phyloP scores from a whole-genome alignment of 2,329 filamentous ascomycete species.

The Colletotrichum agaves region DNA sequence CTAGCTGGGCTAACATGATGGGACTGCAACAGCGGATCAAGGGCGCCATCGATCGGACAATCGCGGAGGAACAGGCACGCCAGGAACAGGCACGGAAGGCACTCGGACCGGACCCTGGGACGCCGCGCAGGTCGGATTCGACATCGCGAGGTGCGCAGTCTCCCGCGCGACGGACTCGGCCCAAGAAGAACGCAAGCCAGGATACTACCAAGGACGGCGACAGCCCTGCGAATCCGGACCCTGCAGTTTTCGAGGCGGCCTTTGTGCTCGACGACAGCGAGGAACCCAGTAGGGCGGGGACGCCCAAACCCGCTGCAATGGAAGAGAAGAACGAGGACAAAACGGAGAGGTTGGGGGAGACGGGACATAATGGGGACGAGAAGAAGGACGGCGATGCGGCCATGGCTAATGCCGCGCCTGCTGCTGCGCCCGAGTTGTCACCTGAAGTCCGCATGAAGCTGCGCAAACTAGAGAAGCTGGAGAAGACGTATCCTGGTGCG shows the following conservation, averaged over 20 bases:
- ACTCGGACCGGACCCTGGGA: slow-evolving; percentile 25
- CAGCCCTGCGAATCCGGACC: slow-evolving; percentile 73
- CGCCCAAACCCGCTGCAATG: slow-evolving; percentile 58
- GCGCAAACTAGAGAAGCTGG: slow-evolving; percentile 89
- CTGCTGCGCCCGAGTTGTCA: slow-evolving; percentile 65
- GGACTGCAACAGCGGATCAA: slow-evolving; percentile 73
- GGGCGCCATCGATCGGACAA: slow-evolving; percentile 85
- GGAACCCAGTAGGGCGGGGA: slow-evolving; percentile 68
- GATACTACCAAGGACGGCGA: slow-evolving; percentile 50
- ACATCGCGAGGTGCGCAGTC: slow-evolving; percentile 31
- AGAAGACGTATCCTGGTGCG: slow-evolving; percentile 85
- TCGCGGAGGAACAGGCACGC: slow-evolving; percentile 91
- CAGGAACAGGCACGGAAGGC: slow-evolving; percentile 60
- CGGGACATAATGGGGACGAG: slow-evolving; percentile 40
- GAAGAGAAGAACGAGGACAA: slow-evolving; percentile 45
- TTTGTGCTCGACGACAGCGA: slow-evolving; percentile 90
- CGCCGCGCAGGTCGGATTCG: slow-evolving; percentile 50
- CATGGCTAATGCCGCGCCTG: slow-evolving; percentile 40
- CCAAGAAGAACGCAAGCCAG: slow-evolving; percentile 50
- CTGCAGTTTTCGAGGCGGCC: slow-evolving; percentile 86
- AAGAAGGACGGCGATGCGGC: slow-evolving; percentile 32
- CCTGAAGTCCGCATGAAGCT: slow-evolving; percentile 80
- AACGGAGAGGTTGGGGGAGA: slow-evolving; percentile 39
- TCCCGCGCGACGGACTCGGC: slow-evolving; percentile 45
- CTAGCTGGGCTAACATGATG: slow-evolving; percentile 2